Percentiles rank a stretch among this genome's conserved stretches.
These are phyloP conservation scores for Mallotus nudiflorus DNA, from an alignment of 345 rosid species.

Conservation along the genomic window DNA sequence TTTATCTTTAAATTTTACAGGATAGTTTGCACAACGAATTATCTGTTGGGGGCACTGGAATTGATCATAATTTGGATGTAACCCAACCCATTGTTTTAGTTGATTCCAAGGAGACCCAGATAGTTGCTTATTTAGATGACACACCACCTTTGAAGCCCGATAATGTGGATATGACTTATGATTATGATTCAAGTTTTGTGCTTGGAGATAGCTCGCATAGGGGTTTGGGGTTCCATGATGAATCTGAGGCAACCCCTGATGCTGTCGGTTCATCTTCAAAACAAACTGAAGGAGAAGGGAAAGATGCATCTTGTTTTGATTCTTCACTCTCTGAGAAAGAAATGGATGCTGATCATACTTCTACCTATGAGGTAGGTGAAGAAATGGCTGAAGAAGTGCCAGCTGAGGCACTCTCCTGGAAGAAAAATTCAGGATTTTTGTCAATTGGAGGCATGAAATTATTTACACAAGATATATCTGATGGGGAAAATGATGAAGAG, in stretches of 20 bases:
- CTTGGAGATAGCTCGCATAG: slow-evolving; percentile 59
- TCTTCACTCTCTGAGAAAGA: slow-evolving; percentile 36
- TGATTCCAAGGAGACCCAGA: slow-evolving; percentile 43
- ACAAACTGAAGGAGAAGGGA: slow-evolving; percentile 35
- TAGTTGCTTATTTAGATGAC: slow-evolving; percentile 66
- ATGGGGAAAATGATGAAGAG: slow-evolving; percentile 50
- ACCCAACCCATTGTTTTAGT: slow-evolving; percentile 45
- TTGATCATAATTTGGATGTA: slow-evolving; percentile 23
- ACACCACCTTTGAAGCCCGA: slow-evolving; percentile 40
- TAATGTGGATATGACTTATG: slow-evolving; percentile 44
- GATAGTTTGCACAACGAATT: slow-evolving; percentile 31
- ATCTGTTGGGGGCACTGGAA: slow-evolving; percentile 4
- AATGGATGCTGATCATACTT: slow-evolving; percentile 31
- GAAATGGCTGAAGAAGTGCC: slow-evolving; percentile 41
- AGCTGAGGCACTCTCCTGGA: slow-evolving; percentile 29
- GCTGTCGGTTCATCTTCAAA: slow-evolving; percentile 47
- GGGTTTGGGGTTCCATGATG: slow-evolving; percentile 66
- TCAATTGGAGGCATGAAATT: slow-evolving; percentile 76
- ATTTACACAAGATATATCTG: slow-evolving; percentile 74
- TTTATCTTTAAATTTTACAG: slow-evolving; percentile 27
- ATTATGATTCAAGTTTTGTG: slow-evolving; percentile 60
- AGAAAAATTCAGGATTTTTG: slow-evolving; percentile 67
- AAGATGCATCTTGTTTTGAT: slow-evolving; percentile 31
- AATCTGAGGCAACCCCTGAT: slow-evolving; percentile 45
- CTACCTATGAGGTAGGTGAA: slow-evolving; percentile 23